phyloP scores from a whole-genome alignment of 352 stramenopile genomes.

The Phytophthora colocasiae region DNA sequence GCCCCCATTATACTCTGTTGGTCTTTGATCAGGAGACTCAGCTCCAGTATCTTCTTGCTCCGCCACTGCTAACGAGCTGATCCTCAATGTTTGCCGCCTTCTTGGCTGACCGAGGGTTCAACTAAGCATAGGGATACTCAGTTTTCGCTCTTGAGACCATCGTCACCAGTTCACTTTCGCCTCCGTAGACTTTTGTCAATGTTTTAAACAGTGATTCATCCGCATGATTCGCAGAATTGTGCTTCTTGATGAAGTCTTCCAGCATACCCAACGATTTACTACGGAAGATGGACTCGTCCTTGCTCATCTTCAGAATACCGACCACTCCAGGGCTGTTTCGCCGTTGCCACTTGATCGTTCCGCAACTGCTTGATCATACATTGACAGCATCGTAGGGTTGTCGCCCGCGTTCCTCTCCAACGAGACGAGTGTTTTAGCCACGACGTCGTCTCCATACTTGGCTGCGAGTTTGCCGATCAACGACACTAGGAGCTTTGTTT shows the following conservation, averaged over 20 bases:
- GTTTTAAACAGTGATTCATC: neutral
- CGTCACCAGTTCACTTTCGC: neutral
- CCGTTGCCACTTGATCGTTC: neutral
- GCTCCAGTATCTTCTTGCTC: neutral
- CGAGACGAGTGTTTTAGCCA: neutral
- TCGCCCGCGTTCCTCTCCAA: neutral
- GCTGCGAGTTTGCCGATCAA: neutral
- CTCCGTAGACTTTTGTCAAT: neutral
- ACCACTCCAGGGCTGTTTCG: neutral
- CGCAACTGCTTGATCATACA: neutral
- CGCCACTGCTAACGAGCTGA: neutral
- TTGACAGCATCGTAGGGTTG: neutral
- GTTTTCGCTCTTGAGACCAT: neutral
- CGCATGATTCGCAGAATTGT: neutral
- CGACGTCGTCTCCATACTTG: slow-evolving; percentile 1
- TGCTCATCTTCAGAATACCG: neutral
- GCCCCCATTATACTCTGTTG: slow-evolving; percentile 42
- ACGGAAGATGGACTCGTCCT: neutral
- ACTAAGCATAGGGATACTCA: no score
- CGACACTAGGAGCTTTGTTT: neutral
- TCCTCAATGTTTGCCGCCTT: neutral
- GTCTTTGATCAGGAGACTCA: slow-evolving; percentile 5
- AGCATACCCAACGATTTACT: neutral
- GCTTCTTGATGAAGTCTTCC: neutral
- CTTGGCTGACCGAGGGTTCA: neutral